phyloP scores from a whole-genome alignment of 768 basidiomycete species.

The Termitomyces sp. region DNA sequence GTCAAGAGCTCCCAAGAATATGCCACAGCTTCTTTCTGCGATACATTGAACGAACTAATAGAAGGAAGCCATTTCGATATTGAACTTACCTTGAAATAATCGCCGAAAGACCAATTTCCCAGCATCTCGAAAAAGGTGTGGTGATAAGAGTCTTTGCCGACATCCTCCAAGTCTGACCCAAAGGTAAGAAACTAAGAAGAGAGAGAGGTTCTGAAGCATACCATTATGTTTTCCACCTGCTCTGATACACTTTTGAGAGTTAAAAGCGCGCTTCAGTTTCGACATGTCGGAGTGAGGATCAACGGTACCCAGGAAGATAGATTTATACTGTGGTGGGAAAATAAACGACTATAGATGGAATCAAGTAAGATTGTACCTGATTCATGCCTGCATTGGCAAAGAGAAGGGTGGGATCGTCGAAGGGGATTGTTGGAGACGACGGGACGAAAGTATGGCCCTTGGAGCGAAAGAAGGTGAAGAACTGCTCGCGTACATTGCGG shows the following conservation, averaged over 20 bases:
- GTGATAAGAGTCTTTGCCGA: conserved; percentile 97
- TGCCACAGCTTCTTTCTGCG: conserved; percentile 83
- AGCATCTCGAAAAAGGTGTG: conserved; percentile 99
- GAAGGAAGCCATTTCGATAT: conserved; percentile 2
- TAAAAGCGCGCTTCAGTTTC: conserved; percentile 89
- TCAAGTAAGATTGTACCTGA: conserved; percentile 43
- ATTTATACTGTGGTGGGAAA: conserved; percentile 65
- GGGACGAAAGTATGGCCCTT: conserved; percentile 85
- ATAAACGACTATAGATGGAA: not conserved
- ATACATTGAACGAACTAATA: not conserved
- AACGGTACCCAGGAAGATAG: conserved; percentile 96
- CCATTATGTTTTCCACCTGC: conserved; percentile 99
- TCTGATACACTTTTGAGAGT: conserved; percentile 96
- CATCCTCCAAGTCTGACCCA: conserved; percentile 87
- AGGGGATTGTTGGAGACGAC: conserved; percentile 90
- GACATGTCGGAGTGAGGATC: conserved; percentile 91
- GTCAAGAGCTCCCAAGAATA: conserved; percentile 97
- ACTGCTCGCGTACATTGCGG: conserved; percentile 77
- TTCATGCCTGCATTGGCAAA: conserved; percentile 99
- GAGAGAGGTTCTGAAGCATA: conserved; percentile 19
- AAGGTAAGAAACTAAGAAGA: not conserved
- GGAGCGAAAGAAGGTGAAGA: conserved; percentile 82
- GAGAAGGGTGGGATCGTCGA: conserved; percentile 94
- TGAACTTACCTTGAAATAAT: conserved; percentile 89
- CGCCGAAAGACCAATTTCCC: conserved; percentile 99